phyloP scores from a whole-genome alignment of 495 filamentous ascomycete species.

The Astrocystis sublimbata region DNA sequence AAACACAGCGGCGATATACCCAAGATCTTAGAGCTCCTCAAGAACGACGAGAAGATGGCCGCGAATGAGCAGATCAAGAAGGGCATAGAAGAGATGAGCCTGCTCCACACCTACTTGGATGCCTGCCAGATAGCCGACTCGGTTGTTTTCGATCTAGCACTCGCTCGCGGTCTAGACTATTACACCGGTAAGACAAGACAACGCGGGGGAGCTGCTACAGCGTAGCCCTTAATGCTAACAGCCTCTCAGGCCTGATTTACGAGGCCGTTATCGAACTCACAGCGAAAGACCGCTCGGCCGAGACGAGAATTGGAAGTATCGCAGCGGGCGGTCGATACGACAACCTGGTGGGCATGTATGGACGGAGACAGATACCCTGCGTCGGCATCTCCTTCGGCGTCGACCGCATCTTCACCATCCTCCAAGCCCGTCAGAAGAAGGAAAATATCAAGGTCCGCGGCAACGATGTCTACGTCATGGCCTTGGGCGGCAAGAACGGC shows the following conservation, averaged over 20 bases:
- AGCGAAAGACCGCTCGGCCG: slow-evolving; percentile 18
- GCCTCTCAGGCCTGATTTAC: slow-evolving; percentile 58
- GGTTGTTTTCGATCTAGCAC: slow-evolving; percentile 77
- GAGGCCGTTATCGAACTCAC: slow-evolving; percentile 80
- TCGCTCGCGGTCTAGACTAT: slow-evolving; percentile 88
- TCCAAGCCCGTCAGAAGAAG: slow-evolving; percentile 69
- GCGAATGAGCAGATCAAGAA: slow-evolving; percentile 71
- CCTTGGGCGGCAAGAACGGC: slow-evolving; percentile 84
- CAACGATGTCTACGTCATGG: slow-evolving; percentile 88
- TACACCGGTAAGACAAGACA: slow-evolving; percentile 80
- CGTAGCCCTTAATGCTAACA: background rate
- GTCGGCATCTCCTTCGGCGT: slow-evolving; percentile 95
- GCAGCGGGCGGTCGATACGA: slow-evolving; percentile 90
- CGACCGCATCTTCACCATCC: slow-evolving; percentile 92
- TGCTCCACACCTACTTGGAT: slow-evolving; percentile 80
- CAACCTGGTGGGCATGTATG: slow-evolving; percentile 92
- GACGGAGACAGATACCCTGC: slow-evolving; percentile 83
- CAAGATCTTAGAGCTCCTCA: slow-evolving; percentile 68
- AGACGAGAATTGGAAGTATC: slow-evolving; percentile 61
- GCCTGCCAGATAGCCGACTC: slow-evolving; percentile 68
- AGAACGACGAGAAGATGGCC: slow-evolving; percentile 60
- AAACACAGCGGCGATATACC: slow-evolving; percentile 60
- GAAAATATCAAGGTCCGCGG: slow-evolving; percentile 55
- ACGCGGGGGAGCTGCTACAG: background rate
- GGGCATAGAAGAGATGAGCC: slow-evolving; percentile 78